phyloP scores from a whole-genome alignment of 2,329 filamentous ascomycete genomes.

The Paraconiothyrium sp. region DNA sequence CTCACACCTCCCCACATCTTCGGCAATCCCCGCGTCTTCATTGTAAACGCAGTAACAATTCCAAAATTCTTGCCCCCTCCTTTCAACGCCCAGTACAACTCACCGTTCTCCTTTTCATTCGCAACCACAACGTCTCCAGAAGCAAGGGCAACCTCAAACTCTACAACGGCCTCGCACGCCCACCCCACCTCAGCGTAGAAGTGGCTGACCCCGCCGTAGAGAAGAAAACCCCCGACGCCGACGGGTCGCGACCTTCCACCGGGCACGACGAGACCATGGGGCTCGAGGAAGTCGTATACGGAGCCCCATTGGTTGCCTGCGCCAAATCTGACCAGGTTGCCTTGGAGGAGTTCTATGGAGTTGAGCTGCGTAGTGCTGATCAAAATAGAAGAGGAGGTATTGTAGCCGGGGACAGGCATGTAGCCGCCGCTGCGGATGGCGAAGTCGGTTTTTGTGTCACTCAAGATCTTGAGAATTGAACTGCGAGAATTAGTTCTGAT shows the following conservation, averaged over 20 bases:
- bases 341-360: neutral
- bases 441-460: slow-evolving; percentile 3
- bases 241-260: slow-evolving; percentile 4
- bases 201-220: slow-evolving; percentile 1
- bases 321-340: neutral
- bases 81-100: slow-evolving; percentile 41
- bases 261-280: slow-evolving; percentile 2
- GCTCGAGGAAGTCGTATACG: slow-evolving; percentile 11
- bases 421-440: slow-evolving; percentile 18
- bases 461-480: neutral
- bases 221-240: slow-evolving; percentile 9
- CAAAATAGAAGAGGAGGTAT: slow-evolving; percentile 23
- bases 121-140: slow-evolving; percentile 29
- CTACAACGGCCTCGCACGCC: slow-evolving; percentile 20
- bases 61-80: slow-evolving; percentile 34
- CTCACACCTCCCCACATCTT: slow-evolving; percentile 5
- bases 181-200: slow-evolving; percentile 15
- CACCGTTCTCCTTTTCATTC: slow-evolving; percentile 1
- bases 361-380: neutral
- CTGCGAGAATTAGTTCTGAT: neutral
- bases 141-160: slow-evolving; percentile 45
- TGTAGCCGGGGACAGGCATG: slow-evolving; percentile 7
- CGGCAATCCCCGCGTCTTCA: neutral
- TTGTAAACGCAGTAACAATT: slow-evolving; percentile 20
- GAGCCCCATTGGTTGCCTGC: slow-evolving; percentile 3